phyloP scores from a whole-genome alignment of 768 basidiomycete species.

The Naganishia antarctica region DNA sequence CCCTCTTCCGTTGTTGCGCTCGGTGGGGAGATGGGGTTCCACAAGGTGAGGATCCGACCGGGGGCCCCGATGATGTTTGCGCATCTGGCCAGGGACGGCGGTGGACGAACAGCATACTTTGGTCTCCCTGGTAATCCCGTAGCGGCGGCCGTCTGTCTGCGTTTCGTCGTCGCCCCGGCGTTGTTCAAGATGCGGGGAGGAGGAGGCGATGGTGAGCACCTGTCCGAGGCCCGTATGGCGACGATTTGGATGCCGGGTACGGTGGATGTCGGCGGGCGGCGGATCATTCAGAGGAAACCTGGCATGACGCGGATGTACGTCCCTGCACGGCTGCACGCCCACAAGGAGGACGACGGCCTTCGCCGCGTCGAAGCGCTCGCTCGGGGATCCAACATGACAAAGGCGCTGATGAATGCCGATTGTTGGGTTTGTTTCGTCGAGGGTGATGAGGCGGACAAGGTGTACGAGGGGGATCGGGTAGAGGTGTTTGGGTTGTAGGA shows the following conservation, averaged over 20 bases:
- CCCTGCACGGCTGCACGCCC: neutral
- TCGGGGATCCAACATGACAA: constrained; percentile 19
- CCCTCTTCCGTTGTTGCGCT: constrained; percentile 18
- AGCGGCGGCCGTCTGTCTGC: constrained; percentile 21
- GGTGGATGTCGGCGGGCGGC: neutral
- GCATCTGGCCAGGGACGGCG: constrained; percentile 1
- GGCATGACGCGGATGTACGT: constrained; percentile 12
- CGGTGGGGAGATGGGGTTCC: constrained; percentile 21
- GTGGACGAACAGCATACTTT: constrained; percentile 12
- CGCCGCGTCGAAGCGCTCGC: constrained; percentile 23
- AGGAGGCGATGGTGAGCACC: neutral
- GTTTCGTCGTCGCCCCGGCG: constrained; percentile 21
- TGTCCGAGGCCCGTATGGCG: neutral
- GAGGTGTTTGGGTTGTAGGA: constrained; percentile 5
- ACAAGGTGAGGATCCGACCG: constrained; percentile 20
- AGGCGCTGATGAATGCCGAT: constrained; percentile 16
- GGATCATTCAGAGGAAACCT: neutral
- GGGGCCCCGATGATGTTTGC: constrained; percentile 26
- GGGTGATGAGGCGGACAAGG: constrained; percentile 9
- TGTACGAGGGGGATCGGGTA: constrained; percentile 4
- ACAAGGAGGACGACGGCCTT: neutral
- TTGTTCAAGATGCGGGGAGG: constrained; percentile 7
- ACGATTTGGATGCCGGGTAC: neutral
- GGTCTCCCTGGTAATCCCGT: constrained; percentile 25
- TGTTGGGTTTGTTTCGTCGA: constrained; percentile 22